Base-by-base conservation (phyloP, 176 grass and related monocot genomes). In the Oryza punctata region DNA sequence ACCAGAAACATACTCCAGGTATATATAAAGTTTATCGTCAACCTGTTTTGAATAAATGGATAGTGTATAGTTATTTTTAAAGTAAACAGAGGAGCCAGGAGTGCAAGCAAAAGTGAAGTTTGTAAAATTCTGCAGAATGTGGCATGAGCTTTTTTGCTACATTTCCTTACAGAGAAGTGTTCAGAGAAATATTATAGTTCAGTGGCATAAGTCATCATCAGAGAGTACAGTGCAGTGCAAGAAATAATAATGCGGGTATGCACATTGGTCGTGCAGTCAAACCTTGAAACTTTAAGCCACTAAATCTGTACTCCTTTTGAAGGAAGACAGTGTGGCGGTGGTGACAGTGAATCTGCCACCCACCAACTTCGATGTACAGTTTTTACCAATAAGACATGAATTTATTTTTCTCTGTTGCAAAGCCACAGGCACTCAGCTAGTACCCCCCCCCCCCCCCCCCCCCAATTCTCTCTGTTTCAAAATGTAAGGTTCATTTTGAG, bases 11-110 rank as follows among this genome's bases (percentile, higher is more conserved):
- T 94, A 99, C 82, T 99, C 96, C 38, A 99, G 82, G 80, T 99
- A 99, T 92, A 99, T 99, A 84, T 99, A 99, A 73, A 99, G 85
- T 67, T 90, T 96, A 84, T 99, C 89, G 79, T 99, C 93, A 79
- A 96, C 87, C 93, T 99, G 54, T 60, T 72, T 81, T 40, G 64
- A 9, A 77, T 45, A 83, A n/a, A 77, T 75, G 32, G 63, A 85
- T 50, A 88, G 65, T 78, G 75, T 65, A 37, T 30, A 71, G 16
- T 72, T 21, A 30, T 66, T 63, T 76, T 54, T 23, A 72, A 67
- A 65, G 67, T 54, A 47, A 90, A 69, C 70, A 90, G 4, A 30
- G 67, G 83, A 6, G 46, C 16, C 3, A 30, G 67, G 83, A 6
- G 46, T 16, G 52, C 23, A 65, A 65, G n/a, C 7, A 78, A 81